These are phyloP conservation scores for Penicillium atrosanguineum DNA, from an alignment of 495 filamentous ascomycete species.

Conservation along the genomic window DNA sequence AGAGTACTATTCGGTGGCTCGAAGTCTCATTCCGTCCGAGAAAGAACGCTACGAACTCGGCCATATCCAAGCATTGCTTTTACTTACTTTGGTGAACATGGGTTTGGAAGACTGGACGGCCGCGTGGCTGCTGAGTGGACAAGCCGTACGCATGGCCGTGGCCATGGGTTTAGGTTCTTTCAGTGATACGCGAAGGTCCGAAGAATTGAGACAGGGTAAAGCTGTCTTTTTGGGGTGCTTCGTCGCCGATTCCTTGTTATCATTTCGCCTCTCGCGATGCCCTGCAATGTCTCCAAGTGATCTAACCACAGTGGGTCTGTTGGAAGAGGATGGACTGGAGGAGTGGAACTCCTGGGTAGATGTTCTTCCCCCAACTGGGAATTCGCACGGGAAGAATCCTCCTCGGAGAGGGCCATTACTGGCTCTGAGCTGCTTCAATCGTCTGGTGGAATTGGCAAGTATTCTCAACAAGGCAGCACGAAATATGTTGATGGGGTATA, in stretches of 20 bases:
- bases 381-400: slow-evolving; percentile 30
- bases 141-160: slow-evolving; percentile 57
- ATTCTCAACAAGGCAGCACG: slow-evolving; percentile 46
- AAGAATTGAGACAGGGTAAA: slow-evolving; percentile 43
- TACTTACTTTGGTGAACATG: slow-evolving; percentile 60
- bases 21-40: slow-evolving; percentile 57
- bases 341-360: slow-evolving; percentile 72
- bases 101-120: slow-evolving; percentile 50
- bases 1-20: slow-evolving; percentile 57
- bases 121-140: slow-evolving; percentile 62
- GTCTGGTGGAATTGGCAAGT: slow-evolving; percentile 46
- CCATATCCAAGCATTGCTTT: slow-evolving; percentile 63
- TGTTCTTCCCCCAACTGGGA: slow-evolving; percentile 43
- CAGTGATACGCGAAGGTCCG: slow-evolving; percentile 30
- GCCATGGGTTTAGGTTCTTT: slow-evolving; percentile 43
- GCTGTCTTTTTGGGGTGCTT: slow-evolving; percentile 62
- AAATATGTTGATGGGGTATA: slow-evolving; percentile 30
- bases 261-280: slow-evolving; percentile 50
- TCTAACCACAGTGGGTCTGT: slow-evolving; percentile 37
- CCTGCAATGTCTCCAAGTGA: slow-evolving; percentile 54
- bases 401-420: slow-evolving; percentile 51
- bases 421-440: slow-evolving; percentile 64
- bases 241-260: slow-evolving; percentile 62
- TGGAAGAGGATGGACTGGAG: slow-evolving; percentile 64
- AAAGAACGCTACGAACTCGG: slow-evolving; percentile 55